Percentiles rank a stretch among this genome's conserved stretches.
phyloP scores from a whole-genome alignment of 164 flowering plant species.

The Macadamia integrifolia region DNA sequence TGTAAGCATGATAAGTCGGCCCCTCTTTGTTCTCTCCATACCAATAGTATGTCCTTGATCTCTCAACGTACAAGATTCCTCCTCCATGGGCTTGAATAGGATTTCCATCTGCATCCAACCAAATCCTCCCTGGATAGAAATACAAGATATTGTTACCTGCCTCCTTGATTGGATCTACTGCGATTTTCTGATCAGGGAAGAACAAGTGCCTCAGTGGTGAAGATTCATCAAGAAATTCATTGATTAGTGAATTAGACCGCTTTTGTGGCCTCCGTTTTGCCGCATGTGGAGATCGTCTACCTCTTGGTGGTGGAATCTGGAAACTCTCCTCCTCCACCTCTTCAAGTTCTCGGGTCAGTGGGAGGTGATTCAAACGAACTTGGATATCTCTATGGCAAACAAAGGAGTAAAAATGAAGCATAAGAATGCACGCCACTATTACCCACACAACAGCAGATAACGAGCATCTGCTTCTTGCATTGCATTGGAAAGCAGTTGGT shows the following conservation, averaged over 20 bases:
- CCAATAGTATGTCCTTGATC: constrained; percentile 73
- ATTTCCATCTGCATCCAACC: constrained; percentile 94
- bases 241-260: constrained; percentile 53
- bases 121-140: constrained; percentile 74
- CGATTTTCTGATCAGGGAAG: constrained; percentile 64
- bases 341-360: too few relatives aligned
- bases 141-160: constrained; percentile 48
- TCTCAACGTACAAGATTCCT: constrained; percentile 70
- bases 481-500: constrained; percentile 71
- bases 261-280: constrained; percentile 59
- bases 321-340: constrained; percentile 21
- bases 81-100: constrained; percentile 99
- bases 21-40: constrained; percentile 99
- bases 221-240: constrained; percentile 90
- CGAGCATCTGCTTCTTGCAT: constrained; percentile 82
- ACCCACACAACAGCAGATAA: constrained; percentile 47
- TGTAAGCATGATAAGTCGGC: constrained; percentile 84
- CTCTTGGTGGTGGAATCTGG: too few relatives aligned
- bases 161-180: constrained; percentile 61
- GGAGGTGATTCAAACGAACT: too few relatives aligned
- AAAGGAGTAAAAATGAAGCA: constrained; percentile 54
- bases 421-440: constrained; percentile 55
- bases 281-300: constrained; percentile 76
- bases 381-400: constrained; percentile 20
- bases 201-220: constrained; percentile 71